Evolutionary conservation across 192 early-diverging fungal genomes (phyloP).

Genomic region (Podila epigama): DNA sequence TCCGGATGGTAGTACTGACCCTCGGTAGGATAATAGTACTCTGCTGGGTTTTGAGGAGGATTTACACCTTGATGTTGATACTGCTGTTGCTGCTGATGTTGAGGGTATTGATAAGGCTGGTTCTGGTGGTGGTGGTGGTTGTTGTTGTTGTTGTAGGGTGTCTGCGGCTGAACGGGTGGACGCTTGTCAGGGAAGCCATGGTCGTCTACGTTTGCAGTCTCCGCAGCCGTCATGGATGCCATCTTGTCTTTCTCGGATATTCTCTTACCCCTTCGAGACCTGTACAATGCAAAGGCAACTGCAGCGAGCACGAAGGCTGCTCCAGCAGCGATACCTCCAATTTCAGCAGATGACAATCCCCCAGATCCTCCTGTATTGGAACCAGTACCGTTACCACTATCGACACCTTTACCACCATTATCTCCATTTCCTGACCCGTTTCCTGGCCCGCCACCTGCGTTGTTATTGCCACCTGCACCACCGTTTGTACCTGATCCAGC

Average conservation of each 20-base stretch:
- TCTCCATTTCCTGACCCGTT: too few relatives aligned
- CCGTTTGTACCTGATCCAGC: neutral
- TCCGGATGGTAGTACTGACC: too few relatives aligned
- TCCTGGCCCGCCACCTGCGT: too few relatives aligned
- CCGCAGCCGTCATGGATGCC: neutral
- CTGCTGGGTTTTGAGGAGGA: too few relatives aligned
- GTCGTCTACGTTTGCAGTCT: conserved; percentile 11
- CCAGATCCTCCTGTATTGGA: neutral
- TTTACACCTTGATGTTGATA: too few relatives aligned
- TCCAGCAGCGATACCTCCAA: conserved; percentile 20
- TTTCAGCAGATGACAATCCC: conserved; percentile 5
- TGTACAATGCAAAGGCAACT: conserved; percentile 3
- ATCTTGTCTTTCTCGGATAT: too few relatives aligned
- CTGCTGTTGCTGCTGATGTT: neutral
- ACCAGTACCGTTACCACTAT: neutral
- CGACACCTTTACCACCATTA: neutral
- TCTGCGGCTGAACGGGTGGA: too few relatives aligned
- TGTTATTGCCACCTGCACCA: neutral
- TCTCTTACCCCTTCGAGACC: neutral
- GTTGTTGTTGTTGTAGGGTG: neutral
- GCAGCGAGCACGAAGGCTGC: conserved; percentile 3
- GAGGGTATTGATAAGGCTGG: neutral
- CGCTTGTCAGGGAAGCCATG: neutral
- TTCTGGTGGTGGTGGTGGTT: neutral
- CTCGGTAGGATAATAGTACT: too few relatives aligned